Percentiles rank a stretch among this genome's conserved stretches.
phyloP scores from a whole-genome alignment of 768 basidiomycete species.

The Leccinum olivaceopallidum region DNA sequence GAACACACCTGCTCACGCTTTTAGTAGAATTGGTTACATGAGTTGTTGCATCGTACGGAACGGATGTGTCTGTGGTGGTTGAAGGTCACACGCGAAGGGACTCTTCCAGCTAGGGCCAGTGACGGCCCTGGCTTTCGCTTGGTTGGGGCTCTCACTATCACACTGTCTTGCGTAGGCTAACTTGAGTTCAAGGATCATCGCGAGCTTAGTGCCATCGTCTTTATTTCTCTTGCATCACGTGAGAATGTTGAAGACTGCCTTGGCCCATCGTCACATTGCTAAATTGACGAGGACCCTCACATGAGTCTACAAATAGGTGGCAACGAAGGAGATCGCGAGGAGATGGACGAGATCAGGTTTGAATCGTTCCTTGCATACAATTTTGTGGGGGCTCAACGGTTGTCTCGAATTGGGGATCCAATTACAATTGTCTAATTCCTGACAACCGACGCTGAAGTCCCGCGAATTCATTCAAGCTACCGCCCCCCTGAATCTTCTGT shows the following conservation, averaged over 20 bases:
- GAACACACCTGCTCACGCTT: not conserved
- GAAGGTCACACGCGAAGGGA: not conserved
- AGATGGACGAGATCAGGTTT: not conserved
- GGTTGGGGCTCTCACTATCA: too few species aligned
- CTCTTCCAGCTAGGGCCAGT: not conserved
- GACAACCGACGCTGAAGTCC: not conserved
- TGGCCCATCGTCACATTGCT: not conserved
- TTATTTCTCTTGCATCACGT: not conserved
- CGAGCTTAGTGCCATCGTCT: not conserved
- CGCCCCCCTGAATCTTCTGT: not conserved
- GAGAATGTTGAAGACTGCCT: not conserved
- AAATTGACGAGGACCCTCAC: too few species aligned
- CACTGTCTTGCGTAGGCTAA: not conserved
- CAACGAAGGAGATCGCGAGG: too few species aligned
- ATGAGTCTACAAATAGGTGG: too few species aligned
- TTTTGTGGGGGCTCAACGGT: not conserved
- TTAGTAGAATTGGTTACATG: not conserved
- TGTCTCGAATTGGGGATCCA: too few species aligned
- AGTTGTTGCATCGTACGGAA: not conserved
- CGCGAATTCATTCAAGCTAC: not conserved
- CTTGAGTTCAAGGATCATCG: not conserved
- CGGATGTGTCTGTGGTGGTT: not conserved
- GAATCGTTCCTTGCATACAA: not conserved
- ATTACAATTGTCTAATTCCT: not conserved
- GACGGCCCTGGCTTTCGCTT: conserved; percentile 1